These are phyloP conservation scores for Vitis labrusca DNA, from an alignment of 164 flowering plant species.

Conservation along the genomic window DNA sequence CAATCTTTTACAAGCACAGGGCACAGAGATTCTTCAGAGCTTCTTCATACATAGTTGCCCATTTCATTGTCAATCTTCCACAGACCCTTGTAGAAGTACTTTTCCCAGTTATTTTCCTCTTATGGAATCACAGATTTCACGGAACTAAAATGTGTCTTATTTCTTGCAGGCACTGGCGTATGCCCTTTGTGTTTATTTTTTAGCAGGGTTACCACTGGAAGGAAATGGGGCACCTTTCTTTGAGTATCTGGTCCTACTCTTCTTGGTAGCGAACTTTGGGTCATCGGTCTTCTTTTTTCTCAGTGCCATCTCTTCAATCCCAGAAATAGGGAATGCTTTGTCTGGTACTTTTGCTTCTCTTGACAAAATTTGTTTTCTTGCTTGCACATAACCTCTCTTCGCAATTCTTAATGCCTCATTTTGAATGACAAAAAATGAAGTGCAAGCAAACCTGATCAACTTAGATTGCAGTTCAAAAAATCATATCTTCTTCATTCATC, in stretches of 20 bases:
- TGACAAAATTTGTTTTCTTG: background rate
- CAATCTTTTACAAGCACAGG: constrained; percentile 34
- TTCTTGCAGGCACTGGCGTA: constrained; percentile 32
- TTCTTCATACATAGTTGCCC: constrained; percentile 26
- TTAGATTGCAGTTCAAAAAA: background rate
- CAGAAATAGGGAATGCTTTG: constrained; percentile 34
- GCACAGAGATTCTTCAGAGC: constrained; percentile 32
- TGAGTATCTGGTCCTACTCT: constrained; percentile 17
- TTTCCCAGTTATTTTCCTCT: background rate
- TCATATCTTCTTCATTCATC: no score
- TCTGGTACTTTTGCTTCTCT: constrained; percentile 20
- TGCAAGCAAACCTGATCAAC: background rate
- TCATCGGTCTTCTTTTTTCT: constrained; percentile 33
- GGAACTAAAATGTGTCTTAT: background rate
- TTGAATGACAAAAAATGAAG: background rate
- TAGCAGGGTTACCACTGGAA: constrained; percentile 21
- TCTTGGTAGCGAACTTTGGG: constrained; percentile 31
- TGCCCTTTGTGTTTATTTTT: constrained; percentile 24
- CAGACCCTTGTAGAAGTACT: constrained; percentile 27
- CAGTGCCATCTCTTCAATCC: constrained; percentile 31
- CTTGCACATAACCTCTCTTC: no score
- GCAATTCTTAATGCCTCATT: no score
- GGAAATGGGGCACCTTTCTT: constrained; percentile 20
- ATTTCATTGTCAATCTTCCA: constrained; percentile 30
- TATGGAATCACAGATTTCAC: background rate